A percentile compares a stretch with the other conserved stretches of the same genome.
These are phyloP conservation scores for Allium fistulosum DNA, from an alignment of 106 monocot species.

Conservation along the genomic window DNA sequence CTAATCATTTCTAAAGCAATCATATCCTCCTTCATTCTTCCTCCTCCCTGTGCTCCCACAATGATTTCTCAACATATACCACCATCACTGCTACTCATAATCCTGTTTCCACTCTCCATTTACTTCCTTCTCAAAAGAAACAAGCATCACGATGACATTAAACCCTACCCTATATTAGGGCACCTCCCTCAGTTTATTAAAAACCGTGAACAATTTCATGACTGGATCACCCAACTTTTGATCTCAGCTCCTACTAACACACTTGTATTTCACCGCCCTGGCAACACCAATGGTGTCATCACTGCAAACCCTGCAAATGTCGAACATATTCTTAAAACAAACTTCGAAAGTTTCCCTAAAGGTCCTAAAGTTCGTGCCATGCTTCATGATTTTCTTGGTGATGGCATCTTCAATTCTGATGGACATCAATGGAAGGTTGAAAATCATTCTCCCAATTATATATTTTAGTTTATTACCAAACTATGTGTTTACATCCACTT, in stretches of 20 bases:
- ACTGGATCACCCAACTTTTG: conserved; percentile 13
- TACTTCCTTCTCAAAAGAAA: neutral
- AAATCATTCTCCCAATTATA: too few relatives aligned
- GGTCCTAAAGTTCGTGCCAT: conserved; percentile 1
- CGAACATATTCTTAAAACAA: conserved; percentile 16
- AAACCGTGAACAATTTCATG: conserved; percentile 8
- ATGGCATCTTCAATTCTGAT: conserved; percentile 28
- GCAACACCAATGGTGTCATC: conserved; percentile 7
- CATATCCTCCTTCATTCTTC: too few relatives aligned
- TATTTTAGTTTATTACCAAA: too few relatives aligned
- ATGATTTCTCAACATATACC: too few relatives aligned
- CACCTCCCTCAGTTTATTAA: conserved; percentile 17
- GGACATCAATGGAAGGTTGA: conserved; percentile 11
- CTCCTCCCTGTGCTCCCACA: too few relatives aligned
- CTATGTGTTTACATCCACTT: too few relatives aligned
- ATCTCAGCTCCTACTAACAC: conserved; percentile 7
- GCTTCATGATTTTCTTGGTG: conserved; percentile 17
- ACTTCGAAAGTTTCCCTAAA: conserved; percentile 23
- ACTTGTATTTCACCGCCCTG: conserved; percentile 8
- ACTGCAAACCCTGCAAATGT: conserved; percentile 14
- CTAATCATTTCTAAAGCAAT: too few relatives aligned
- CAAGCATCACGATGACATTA: neutral
- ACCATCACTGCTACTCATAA: neutral
- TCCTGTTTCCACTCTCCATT: conserved; percentile 4
- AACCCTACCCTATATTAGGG: conserved; percentile 16